phyloP scores from a whole-genome alignment of 129 eudicot species.

The Saposhnikovia divaricata region DNA sequence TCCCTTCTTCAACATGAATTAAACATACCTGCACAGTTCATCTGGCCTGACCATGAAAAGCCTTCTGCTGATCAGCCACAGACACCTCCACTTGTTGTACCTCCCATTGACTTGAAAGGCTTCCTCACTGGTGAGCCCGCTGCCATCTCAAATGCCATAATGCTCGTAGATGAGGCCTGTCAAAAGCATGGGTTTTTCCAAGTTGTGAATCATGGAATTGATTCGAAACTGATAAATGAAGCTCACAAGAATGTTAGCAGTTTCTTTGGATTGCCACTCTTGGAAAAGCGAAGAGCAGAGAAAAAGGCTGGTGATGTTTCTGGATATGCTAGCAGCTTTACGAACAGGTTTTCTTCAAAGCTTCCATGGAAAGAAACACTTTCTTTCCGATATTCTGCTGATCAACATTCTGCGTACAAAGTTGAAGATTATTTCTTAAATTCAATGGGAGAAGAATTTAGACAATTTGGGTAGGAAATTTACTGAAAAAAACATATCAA shows the following conservation, averaged over 20 bases:
- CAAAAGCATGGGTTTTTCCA: slow-evolving; percentile 68
- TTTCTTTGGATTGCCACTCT: slow-evolving; percentile 60
- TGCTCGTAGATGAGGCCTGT: slow-evolving; percentile 49
- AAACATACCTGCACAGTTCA: slow-evolving; percentile 64
- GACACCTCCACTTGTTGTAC: slow-evolving; percentile 47
- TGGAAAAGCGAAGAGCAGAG: slow-evolving; percentile 51
- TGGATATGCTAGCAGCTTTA: slow-evolving; percentile 88
- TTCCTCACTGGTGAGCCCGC: slow-evolving; percentile 53
- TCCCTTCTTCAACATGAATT: slow-evolving; percentile 38
- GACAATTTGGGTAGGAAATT: slow-evolving; percentile 54
- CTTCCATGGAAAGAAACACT: slow-evolving; percentile 98
- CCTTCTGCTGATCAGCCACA: slow-evolving; percentile 44
- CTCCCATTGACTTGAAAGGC: slow-evolving; percentile 55
- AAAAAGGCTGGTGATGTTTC: slow-evolving; percentile 54
- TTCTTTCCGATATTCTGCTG: slow-evolving; percentile 46
- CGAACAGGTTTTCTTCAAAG: slow-evolving; percentile 62
- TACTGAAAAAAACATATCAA: not conserved
- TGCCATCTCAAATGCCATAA: slow-evolving; percentile 32
- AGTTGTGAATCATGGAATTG: slow-evolving; percentile 71
- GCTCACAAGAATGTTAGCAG: slow-evolving; percentile 36
- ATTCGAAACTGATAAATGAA: slow-evolving; percentile 43
- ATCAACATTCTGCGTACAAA: slow-evolving; percentile 17
- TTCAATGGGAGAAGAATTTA: slow-evolving; percentile 54
- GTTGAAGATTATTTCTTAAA: slow-evolving; percentile 55
- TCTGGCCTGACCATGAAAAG: slow-evolving; percentile 81